These are phyloP conservation scores for Dothideomycetes sp. DNA, from an alignment of 2,329 filamentous ascomycete species.

Conservation along the genomic window DNA sequence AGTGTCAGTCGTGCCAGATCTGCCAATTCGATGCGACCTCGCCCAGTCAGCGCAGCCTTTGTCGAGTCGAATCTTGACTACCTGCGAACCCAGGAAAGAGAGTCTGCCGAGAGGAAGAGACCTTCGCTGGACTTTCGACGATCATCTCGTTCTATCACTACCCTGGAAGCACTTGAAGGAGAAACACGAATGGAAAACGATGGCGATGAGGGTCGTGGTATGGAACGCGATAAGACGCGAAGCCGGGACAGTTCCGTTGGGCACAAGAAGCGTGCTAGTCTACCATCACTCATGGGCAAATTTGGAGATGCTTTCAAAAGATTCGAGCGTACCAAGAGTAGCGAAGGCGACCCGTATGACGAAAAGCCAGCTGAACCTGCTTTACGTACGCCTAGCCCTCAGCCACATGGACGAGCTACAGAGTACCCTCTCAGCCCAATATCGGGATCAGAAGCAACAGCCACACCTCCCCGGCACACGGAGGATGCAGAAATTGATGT, in stretches of 20 bases:
- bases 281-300: slow-evolving; percentile 66
- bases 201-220: slow-evolving; percentile 68
- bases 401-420: slow-evolving; percentile 5
- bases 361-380: slow-evolving; percentile 3
- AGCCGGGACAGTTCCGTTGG: slow-evolving; percentile 46
- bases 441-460: slow-evolving; percentile 63
- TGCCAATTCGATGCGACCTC: slow-evolving; percentile 48
- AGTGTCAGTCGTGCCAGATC: slow-evolving; percentile 49
- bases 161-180: slow-evolving; percentile 32
- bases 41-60: slow-evolving; percentile 67
- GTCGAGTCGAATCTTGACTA: slow-evolving; percentile 75
- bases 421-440: slow-evolving; percentile 53
- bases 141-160: slow-evolving; percentile 16
- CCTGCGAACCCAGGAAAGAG: slow-evolving; percentile 62
- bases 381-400: slow-evolving; percentile 4
- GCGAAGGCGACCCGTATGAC: background rate
- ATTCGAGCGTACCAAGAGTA: slow-evolving; percentile 49
- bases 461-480: slow-evolving; percentile 37
- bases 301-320: slow-evolving; percentile 91
- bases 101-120: slow-evolving; percentile 16
- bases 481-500: slow-evolving; percentile 53
- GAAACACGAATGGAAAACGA: slow-evolving; percentile 66
- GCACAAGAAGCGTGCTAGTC: slow-evolving; percentile 60
- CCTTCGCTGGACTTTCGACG: slow-evolving; percentile 21
- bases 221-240: slow-evolving; percentile 37